These are phyloP conservation scores for Calamus simplicifolius DNA, from an alignment of 176 grass and related monocot species.

Conservation along the genomic window DNA sequence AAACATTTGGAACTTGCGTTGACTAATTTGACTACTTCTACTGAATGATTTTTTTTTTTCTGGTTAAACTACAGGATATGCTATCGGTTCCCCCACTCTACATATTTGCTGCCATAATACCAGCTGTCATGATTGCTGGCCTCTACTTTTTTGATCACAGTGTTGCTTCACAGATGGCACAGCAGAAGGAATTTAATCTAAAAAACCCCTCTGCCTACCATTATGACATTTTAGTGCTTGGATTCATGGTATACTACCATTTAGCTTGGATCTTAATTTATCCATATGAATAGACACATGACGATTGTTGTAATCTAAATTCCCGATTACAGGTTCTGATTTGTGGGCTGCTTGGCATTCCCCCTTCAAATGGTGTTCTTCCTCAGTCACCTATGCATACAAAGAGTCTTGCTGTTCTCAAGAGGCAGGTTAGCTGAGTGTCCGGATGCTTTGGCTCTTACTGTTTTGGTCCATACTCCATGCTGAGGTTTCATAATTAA, in stretches of 20 bases:
- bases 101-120: constrained; percentile 82
- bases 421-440: constrained; percentile 53
- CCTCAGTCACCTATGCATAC: constrained; percentile 99
- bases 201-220: constrained; percentile 91
- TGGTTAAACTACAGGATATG: constrained; percentile 49
- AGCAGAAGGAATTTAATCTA: constrained; percentile 95
- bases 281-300: constrained; percentile 24
- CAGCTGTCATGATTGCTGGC: constrained; percentile 85
- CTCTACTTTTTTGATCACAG: constrained; percentile 98
- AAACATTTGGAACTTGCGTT: too few relatives aligned
- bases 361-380: constrained; percentile 94
- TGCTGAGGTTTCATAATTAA: too few relatives aligned
- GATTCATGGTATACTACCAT: constrained; percentile 44
- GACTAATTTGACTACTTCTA: too few relatives aligned
- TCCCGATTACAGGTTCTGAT: constrained; percentile 44
- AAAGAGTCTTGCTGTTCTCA: constrained; percentile 78
- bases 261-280: neutral
- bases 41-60: neutral
- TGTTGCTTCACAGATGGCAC: constrained; percentile 88
- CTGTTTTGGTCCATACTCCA: too few relatives aligned
- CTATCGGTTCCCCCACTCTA: constrained; percentile 63
- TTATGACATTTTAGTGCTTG: constrained; percentile 88
- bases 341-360: constrained; percentile 84
- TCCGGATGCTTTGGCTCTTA: too few relatives aligned
- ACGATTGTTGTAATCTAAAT: too few relatives aligned